Evolutionary conservation across 768 basidiomycete species (phyloP).

Genomic region (Mycena olivaceomarginata): DNA sequence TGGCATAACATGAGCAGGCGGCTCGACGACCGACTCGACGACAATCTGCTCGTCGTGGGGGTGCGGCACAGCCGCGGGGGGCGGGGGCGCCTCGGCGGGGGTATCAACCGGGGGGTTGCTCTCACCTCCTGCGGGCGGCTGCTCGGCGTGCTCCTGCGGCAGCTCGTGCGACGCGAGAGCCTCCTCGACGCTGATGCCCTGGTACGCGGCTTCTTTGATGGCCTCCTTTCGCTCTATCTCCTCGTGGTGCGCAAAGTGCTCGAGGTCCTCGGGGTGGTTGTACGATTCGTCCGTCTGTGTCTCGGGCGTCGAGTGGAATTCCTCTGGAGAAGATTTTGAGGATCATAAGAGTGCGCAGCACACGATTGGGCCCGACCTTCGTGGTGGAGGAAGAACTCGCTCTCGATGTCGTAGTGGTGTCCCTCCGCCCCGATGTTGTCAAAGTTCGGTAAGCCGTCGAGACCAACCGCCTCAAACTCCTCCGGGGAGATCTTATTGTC

Average conservation of each 20-base stretch:
- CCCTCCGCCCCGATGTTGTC: constrained; percentile 91
- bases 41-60: constrained; percentile 61
- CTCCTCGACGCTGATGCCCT: constrained; percentile 88
- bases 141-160: constrained; percentile 52
- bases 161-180: constrained; percentile 73
- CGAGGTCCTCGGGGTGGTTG: constrained; percentile 93
- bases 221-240: constrained; percentile 90
- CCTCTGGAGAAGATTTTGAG: constrained; percentile 68
- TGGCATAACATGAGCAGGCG: constrained; percentile 45
- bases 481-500: constrained; percentile 83
- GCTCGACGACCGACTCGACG: constrained; percentile 48
- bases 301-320: constrained; percentile 96
- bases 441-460: constrained; percentile 89
- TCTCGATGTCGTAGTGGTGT: constrained; percentile 95
- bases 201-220: constrained; percentile 88
- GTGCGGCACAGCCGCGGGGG: constrained; percentile 47
- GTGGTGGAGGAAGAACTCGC: constrained; percentile 97
- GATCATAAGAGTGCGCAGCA: background rate
- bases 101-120: constrained; percentile 13
- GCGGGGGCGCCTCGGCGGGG: constrained; percentile 40
- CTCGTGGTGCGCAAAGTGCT: constrained; percentile 95
- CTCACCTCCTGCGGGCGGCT: constrained; percentile 43
- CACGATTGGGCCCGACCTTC: constrained; percentile 77
- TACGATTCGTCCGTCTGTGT: constrained; percentile 98
- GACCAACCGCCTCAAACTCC: constrained; percentile 84